phyloP scores from a whole-genome alignment of 805 yeast genomes.

The Saturnispora halmiae region DNA sequence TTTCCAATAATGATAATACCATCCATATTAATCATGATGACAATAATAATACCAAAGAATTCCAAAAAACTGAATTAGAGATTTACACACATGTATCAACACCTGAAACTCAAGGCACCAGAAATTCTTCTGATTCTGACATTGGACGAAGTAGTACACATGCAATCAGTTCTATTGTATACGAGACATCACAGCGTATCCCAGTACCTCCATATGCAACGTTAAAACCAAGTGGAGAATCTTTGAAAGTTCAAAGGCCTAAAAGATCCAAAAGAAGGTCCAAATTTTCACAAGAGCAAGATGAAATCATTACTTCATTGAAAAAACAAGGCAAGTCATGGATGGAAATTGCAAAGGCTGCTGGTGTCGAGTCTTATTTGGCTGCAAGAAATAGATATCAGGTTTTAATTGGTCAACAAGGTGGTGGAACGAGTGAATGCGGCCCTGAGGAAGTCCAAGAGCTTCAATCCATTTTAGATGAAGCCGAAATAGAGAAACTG shows the following conservation, averaged over 20 bases:
- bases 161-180: slow-evolving; percentile 12
- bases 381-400: slow-evolving; percentile 76
- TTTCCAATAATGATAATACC: background rate
- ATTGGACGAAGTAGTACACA: no score
- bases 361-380: slow-evolving; percentile 54
- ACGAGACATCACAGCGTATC: slow-evolving; percentile 20
- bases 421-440: slow-evolving; percentile 63
- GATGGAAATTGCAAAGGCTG: slow-evolving; percentile 62
- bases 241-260: slow-evolving; percentile 21
- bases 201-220: slow-evolving; percentile 26
- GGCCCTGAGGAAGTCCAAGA: slow-evolving; percentile 43
- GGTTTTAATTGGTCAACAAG: slow-evolving; percentile 76
- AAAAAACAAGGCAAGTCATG: slow-evolving; percentile 59
- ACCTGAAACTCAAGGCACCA: no score
- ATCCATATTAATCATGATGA: slow-evolving; percentile 1
- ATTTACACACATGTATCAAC: no score
- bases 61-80: background rate
- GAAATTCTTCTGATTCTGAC: no score
- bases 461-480: slow-evolving; percentile 49
- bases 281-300: slow-evolving; percentile 65
- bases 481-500: slow-evolving; percentile 67
- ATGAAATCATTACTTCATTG: slow-evolving; percentile 49
- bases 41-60: slow-evolving; percentile 6
- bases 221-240: slow-evolving; percentile 17
- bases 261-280: slow-evolving; percentile 52